Evolutionary conservation across 2,329 filamentous ascomycete species (phyloP), one percentile per base, ranked within the genome.

Genomic region (Ophiostoma australiae): DNA sequence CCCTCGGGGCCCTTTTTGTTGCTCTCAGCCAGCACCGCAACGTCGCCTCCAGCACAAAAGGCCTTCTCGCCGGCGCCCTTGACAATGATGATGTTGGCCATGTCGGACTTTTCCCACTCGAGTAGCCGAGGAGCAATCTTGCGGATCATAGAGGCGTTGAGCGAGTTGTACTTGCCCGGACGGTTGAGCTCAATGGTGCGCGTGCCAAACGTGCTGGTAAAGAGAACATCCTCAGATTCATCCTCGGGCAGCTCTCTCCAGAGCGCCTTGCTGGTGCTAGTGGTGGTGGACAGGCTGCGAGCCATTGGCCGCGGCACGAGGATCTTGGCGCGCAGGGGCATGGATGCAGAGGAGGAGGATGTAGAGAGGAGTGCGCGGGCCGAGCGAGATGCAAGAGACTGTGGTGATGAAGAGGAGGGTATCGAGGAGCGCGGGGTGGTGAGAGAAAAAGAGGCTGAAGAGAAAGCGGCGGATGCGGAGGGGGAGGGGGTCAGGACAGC

Each of bases 171-270:
- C 83, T 97, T 97, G 78, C 87, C 85, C 6, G 94, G 95, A 72
- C 95, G 90, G 84, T 99, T 99, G 76, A 99, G 91, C 82, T 97
- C 91, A 78, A 99, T 90, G 76, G 91, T 93, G 74, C 95, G 92
- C 69, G 98, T 87, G 74, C 95, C 95, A 81, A 95, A 97, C 76
- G 91, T 86, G 78, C 89, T 93, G 80, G 89, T 89, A 85, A 99
- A 99, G 73, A 97, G 84, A 75, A 99, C 95, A 87, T 99, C 95
- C 79, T 97, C 90, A 73, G 90, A 84, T 70, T 93, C 89, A 80
- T 97, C 93, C 72, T 82, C 86, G 33, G 85, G 84, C 70, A 86
- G 83, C 76, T 90, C 86, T 77, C 84, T 87, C 75, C 84, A 82
- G 17, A 76, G 72, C 17, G 76, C 71, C 68, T 71, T 37, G 48